These are phyloP conservation scores for Pharnaceum exiguum DNA, from an alignment of 148 eudicot genomes.

Conservation along the genomic window DNA sequence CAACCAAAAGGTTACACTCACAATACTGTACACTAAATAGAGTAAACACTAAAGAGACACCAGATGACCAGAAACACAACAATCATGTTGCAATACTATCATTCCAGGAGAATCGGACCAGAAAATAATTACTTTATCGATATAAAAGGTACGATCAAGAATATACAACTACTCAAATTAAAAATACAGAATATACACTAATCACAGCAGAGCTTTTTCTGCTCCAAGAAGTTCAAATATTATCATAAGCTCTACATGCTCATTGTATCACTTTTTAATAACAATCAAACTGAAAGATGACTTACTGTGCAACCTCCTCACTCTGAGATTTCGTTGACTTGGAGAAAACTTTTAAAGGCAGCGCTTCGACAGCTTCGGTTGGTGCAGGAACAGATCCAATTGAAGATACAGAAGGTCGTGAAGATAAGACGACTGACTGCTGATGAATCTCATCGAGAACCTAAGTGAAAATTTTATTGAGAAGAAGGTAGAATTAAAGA, in stretches of 20 bases:
- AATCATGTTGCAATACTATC: too few species aligned
- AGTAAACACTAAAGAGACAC: too few species aligned
- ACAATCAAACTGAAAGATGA: constrained; percentile 10
- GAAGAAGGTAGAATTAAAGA: constrained; percentile 28
- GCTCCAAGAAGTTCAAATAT: too few species aligned
- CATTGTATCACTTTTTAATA: background rate
- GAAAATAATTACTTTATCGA: too few species aligned
- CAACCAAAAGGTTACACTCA: constrained; percentile 6
- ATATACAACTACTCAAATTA: too few species aligned
- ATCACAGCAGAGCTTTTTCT: background rate
- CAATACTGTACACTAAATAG: background rate
- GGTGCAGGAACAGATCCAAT: constrained; percentile 97
- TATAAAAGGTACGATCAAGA: too few species aligned
- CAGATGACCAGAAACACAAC: too few species aligned
- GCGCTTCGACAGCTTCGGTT: constrained; percentile 73
- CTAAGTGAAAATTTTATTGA: constrained; percentile 42
- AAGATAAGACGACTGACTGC: constrained; percentile 84
- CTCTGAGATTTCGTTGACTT: constrained; percentile 37
- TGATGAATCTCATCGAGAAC: constrained; percentile 99
- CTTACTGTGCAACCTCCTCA: constrained; percentile 88
- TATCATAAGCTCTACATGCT: too few species aligned
- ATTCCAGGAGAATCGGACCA: too few species aligned
- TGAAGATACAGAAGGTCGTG: constrained; percentile 75
- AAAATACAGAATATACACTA: too few species aligned
- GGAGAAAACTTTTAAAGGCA: constrained; percentile 57